Evolutionary conservation across 202 grass and related monocot species (phyloP).

Genomic region (Miscanthus sacchariflorus): DNA sequence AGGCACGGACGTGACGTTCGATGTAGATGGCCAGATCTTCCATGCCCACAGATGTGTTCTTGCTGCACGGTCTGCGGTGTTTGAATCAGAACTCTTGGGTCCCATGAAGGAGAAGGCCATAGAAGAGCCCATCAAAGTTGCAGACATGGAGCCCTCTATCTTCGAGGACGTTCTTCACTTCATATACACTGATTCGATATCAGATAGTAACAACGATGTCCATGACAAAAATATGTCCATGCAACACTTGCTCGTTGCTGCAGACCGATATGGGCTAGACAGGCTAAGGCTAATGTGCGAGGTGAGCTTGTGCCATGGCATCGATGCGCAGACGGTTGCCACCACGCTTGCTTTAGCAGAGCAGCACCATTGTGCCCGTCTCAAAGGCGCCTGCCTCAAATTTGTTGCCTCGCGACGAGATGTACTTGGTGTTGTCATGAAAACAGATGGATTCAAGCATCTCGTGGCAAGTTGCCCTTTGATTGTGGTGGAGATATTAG

Average conservation of each 20-base stretch:
- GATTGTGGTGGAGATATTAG: conserved; percentile 7
- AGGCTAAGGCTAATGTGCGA: conserved; percentile 28
- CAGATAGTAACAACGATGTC: background rate
- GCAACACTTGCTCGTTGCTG: conserved; percentile 26
- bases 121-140: background rate
- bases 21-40: background rate
- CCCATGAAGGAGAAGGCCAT: background rate
- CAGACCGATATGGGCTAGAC: conserved; percentile 22
- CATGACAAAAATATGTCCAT: background rate
- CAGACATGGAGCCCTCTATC: conserved; percentile 11
- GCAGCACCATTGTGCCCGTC: background rate
- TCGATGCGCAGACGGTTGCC: background rate
- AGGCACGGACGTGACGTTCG: background rate
- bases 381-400: conserved; percentile 20
- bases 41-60: conserved; percentile 12
- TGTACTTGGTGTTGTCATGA: background rate
- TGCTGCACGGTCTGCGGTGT: background rate
- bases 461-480: background rate
- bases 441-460: conserved; percentile 13
- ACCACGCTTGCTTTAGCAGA: conserved; percentile 12
- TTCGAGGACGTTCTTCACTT: conserved; percentile 21
- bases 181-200: background rate
- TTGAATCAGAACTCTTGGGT: conserved; percentile 13
- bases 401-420: background rate
- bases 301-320: background rate